Percentiles rank a stretch among this genome's conserved stretches.
These are phyloP conservation scores for Chenopodium suecicum DNA, from an alignment of 148 eudicot species.

Conservation along the genomic window DNA sequence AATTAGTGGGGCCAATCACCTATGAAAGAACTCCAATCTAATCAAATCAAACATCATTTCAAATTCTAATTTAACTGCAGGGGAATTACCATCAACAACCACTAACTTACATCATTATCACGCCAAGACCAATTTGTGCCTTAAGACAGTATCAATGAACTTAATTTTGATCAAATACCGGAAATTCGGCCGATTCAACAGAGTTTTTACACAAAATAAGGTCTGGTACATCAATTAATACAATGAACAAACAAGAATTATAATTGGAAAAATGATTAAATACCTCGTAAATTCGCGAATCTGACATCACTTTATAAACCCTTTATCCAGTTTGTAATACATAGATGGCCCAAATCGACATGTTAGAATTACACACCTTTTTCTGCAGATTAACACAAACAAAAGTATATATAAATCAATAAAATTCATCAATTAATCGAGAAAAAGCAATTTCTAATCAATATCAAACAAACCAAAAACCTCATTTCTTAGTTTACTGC, in stretches of 20 bases:
- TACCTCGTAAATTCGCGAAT: constrained; percentile 68
- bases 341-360: constrained; percentile 36
- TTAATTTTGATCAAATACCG: neutral
- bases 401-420: constrained; percentile 13
- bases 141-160: too few relatives aligned
- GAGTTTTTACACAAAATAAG: too few relatives aligned
- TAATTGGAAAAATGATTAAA: neutral
- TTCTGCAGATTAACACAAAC: constrained; percentile 28
- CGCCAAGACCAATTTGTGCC: too few relatives aligned
- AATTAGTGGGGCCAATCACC: too few relatives aligned
- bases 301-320: constrained; percentile 51
- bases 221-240: neutral
- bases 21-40: too few relatives aligned
- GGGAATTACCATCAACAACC: too few relatives aligned
- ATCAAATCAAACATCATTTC: too few relatives aligned
- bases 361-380: constrained; percentile 33
- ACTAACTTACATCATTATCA: too few relatives aligned
- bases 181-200: neutral
- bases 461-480: neutral
- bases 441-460: neutral
- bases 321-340: constrained; percentile 46
- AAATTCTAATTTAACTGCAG: too few relatives aligned
- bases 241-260: neutral
- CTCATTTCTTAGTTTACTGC: neutral
- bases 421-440: neutral